Evolutionary conservation across 2,329 filamentous ascomycete species (phyloP), one percentile per base, ranked within the genome.

Genomic region (Periconia sp.): DNA sequence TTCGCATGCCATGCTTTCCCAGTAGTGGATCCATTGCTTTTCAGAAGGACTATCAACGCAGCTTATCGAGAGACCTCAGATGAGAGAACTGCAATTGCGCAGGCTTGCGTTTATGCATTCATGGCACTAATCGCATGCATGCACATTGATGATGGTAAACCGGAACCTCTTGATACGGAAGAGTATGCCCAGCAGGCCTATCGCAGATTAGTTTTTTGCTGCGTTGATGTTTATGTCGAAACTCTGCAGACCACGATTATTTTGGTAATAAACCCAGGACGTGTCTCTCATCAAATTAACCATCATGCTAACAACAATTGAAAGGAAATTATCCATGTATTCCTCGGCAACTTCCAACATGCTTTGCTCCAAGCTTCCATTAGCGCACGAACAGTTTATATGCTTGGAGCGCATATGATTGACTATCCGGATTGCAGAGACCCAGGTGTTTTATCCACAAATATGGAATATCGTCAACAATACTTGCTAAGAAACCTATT

Each of bases 401-500:
- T 27, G 23, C 23, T 27, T 8, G 23, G 23, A 27, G 23, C 23
- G 23, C 23, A 27, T 27, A 3, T 27, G 23, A 8, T 27, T 3
- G 23, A 27, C 3, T 27, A 27, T 27, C 47, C 35, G 6, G 15
- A 15, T 5, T 49, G 47, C 35, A 49, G 30, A 15, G 47, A 49
- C 35, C 48, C 48, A n/a, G 37, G 10, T 17, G 23, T 43, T 20
- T 7, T 43, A 15, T 17, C 19, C 14, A 14, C 9, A 14, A 50
- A n/a, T 20, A 20, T 41, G 6, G 17, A 14, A 11, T 43, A 50
- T 27, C 48, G 48, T 35, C 37, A 50, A 31, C 37, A 27, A 17
- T 45, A 45, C 30, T 37, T 44, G 17, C n/a, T 50, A 13, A 30
- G 48, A 43, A 44, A 44, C 20, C 19, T 50, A 13, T 50, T 50